Base-by-base conservation (phyloP, 768 basidiomycete species). In the Coprinellus micaceus region DNA sequence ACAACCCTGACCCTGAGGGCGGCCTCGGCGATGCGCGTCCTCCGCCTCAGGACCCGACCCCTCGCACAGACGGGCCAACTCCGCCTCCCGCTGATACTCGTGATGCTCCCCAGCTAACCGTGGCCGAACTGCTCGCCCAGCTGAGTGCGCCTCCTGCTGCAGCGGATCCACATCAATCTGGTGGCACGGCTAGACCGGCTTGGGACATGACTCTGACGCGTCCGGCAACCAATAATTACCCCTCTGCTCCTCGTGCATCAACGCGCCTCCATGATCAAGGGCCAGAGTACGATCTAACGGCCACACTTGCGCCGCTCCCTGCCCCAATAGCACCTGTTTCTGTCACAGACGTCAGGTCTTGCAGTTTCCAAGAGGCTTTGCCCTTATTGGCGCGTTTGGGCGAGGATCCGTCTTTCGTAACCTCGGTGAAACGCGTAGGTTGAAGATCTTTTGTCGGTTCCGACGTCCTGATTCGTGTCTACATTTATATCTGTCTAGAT, bases 321-420 rank as follows among this genome's bases (percentile, higher is more conserved):
- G 53, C 13, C n/a, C 28, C 12, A 9, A 44, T 21, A 26, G 26
- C 52, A 11, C 37, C 52, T 44, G 15, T 30, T 37, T 41, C 46
- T 29, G 37, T 22, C 43, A 57, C 39, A 40, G 48, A 54, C 58
- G 46, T 79, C 49, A 79, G 76, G 53, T 68, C 68, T 22, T 71
- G 79, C 57, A 78, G 84, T 26, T 91, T 89, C 66, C 86, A 85
- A 60, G 85, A 91, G 61, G 80, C 89, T 0, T 74, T 93, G 25
- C 83, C 88, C 2, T 71, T 77, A 54, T 65, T 93, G n/a, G 83
- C 83, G 9, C 73, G 74, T 53, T 77, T 92, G 4, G 77, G 82
- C 37, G 77, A 80, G 48, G 77, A 86, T 63, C 73, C 78, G 17
- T 61, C 57, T 7, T 81, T 90, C 56, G 68, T 85, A 36, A 64